These are phyloP conservation scores for Cordyceps militaris DNA, from an alignment of 2,329 filamentous ascomycete species.

Conservation along the genomic window DNA sequence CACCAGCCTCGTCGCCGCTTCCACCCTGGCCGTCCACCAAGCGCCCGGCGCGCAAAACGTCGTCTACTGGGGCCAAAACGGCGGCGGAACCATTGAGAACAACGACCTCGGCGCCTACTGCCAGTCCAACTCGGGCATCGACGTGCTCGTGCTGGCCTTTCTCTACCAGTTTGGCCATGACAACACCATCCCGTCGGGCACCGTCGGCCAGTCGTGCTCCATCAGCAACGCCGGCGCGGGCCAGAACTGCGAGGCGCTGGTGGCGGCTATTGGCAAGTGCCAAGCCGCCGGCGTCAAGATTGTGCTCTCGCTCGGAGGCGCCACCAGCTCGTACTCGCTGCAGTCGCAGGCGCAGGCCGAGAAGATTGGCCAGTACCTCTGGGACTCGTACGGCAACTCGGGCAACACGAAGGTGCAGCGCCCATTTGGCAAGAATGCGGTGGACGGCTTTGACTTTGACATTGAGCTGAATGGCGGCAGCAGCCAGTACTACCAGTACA, in stretches of 20 bases:
- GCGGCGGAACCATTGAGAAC: constrained; percentile 25
- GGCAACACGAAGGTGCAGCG: constrained; percentile 12
- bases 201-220: constrained; percentile 32
- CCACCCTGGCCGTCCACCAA: constrained; percentile 10
- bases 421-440: constrained; percentile 16
- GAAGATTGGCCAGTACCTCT: constrained; percentile 19
- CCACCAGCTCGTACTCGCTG: constrained; percentile 17
- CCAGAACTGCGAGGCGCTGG: constrained; percentile 20
- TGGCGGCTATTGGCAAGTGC: constrained; percentile 19
- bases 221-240: constrained; percentile 27
- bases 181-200: constrained; percentile 30
- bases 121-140: constrained; percentile 29
- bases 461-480: constrained; percentile 18
- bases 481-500: constrained; percentile 17
- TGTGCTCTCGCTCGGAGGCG: constrained; percentile 14
- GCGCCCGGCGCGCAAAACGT: constrained; percentile 24
- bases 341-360: constrained; percentile 17
- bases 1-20: constrained; percentile 14
- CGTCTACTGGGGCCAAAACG: constrained; percentile 25
- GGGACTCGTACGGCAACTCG: constrained; percentile 19
- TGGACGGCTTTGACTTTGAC: constrained; percentile 21
- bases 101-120: constrained; percentile 33
- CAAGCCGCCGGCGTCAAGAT: constrained; percentile 18
- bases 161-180: constrained; percentile 31
- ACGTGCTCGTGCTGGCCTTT: constrained; percentile 37